Evolutionary conservation across 805 yeast genomes (phyloP).

Genomic region (Metschnikowia gruessii): DNA sequence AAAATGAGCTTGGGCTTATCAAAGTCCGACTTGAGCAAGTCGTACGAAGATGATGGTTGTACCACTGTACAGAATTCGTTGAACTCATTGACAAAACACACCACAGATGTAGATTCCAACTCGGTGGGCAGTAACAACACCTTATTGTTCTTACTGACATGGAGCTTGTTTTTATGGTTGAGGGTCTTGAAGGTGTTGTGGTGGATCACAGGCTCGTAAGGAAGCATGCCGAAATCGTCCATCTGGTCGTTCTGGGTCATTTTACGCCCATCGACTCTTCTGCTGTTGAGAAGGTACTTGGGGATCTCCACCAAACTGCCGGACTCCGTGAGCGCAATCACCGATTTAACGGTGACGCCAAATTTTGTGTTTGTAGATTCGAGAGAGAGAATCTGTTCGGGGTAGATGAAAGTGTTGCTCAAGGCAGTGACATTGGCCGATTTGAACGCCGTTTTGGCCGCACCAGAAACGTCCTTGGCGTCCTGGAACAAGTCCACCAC

Average conservation of each 20-base stretch:
- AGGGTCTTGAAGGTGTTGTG: constrained; percentile 28
- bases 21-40: constrained; percentile 63
- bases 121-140: constrained; percentile 48
- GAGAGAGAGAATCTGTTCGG: constrained; percentile 54
- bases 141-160: constrained; percentile 10
- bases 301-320: constrained; percentile 74
- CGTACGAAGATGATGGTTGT: constrained; percentile 83
- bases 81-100: constrained; percentile 55
- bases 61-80: constrained; percentile 76
- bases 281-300: constrained; percentile 60
- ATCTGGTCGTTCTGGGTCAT: constrained; percentile 50
- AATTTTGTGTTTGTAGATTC: constrained; percentile 55
- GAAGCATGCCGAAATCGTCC: constrained; percentile 54
- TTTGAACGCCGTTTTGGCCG: constrained; percentile 34
- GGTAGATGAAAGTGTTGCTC: constrained; percentile 58
- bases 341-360: constrained; percentile 66
- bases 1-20: constrained; percentile 59
- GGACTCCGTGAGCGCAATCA: constrained; percentile 54
- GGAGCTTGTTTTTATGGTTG: constrained; percentile 38
- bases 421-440: constrained; percentile 46
- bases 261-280: constrained; percentile 59
- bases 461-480: constrained; percentile 41
- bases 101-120: constrained; percentile 77
- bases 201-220: constrained; percentile 63
- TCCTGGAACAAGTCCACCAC: constrained; percentile 66